These are phyloP conservation scores for Platanthera guangdongensis DNA, from an alignment of 106 monocot genomes.

Conservation along the genomic window DNA sequence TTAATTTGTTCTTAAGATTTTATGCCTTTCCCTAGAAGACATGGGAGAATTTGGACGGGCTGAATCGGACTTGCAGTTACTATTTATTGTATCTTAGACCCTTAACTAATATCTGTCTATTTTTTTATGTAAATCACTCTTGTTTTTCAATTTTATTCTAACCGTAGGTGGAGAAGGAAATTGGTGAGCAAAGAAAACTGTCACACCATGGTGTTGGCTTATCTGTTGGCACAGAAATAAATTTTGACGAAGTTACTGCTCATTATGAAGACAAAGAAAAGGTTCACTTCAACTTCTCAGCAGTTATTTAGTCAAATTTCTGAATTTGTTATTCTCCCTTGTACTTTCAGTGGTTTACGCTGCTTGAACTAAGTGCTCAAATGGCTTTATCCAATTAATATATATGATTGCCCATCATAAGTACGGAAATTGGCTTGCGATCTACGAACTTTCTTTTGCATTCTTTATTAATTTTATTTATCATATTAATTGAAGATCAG, in stretches of 20 bases:
- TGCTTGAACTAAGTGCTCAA: too few species aligned
- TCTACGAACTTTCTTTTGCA: too few species aligned
- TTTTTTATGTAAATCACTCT: not conserved
- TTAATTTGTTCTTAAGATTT: too few species aligned
- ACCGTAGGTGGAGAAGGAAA: slow-evolving; percentile 73
- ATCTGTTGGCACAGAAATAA: slow-evolving; percentile 55
- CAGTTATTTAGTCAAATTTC: not conserved
- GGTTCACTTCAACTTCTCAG: slow-evolving; percentile 24
- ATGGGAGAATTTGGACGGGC: not conserved
- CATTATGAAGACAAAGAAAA: slow-evolving; percentile 37
- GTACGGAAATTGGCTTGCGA: too few species aligned
- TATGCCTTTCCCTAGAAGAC: not conserved
- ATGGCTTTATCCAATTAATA: too few species aligned
- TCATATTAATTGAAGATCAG: not conserved
- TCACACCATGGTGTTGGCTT: slow-evolving; percentile 82
- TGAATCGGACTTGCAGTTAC: not conserved
- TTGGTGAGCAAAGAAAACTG: slow-evolving; percentile 79
- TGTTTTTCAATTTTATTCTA: slow-evolving; percentile 4
- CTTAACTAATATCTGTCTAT: not conserved
- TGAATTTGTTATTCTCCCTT: not conserved
- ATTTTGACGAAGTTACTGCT: slow-evolving; percentile 29
- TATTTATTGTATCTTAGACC: not conserved
- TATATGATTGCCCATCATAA: too few species aligned
- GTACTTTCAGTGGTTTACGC: not conserved
- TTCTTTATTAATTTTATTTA: not conserved